Evolutionary conservation across 805 yeast genomes (phyloP).

Genomic region (Kodamaea lidongshanica): DNA sequence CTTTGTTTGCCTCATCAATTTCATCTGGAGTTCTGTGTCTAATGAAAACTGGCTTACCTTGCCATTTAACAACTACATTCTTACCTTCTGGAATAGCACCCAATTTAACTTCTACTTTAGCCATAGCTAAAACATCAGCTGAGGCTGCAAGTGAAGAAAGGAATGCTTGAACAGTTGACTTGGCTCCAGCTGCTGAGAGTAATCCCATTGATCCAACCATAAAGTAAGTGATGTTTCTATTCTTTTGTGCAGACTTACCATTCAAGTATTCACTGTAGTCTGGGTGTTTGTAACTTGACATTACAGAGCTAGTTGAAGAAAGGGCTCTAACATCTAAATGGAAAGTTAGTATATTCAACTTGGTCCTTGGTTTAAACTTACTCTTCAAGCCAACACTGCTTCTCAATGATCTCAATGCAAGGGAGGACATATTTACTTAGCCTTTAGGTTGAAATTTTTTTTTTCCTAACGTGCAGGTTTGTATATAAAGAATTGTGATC

Average conservation of each 20-base stretch:
- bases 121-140: conserved; percentile 98
- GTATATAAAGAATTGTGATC: conserved; percentile 5
- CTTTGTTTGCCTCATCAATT: conserved; percentile 87
- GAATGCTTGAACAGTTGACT: conserved; percentile 91
- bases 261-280: conserved; percentile 78
- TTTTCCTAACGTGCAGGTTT: conserved; percentile 6
- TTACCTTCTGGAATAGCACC: conserved; percentile 94
- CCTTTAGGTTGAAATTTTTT: conserved; percentile 7
- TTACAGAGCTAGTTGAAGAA: conserved; percentile 46
- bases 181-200: conserved; percentile 88
- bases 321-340: conserved; percentile 42
- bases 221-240: conserved; percentile 86
- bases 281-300: conserved; percentile 85
- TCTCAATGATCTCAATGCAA: conserved; percentile 43
- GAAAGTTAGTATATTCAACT: conserved; percentile 11
- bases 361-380: conserved; percentile 15
- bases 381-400: conserved; percentile 36
- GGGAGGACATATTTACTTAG: conserved; percentile 26
- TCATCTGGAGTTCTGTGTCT: conserved; percentile 96
- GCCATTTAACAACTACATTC: conserved; percentile 98
- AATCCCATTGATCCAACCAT: conserved; percentile 96
- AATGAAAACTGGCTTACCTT: conserved; percentile 98
- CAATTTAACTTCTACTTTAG: conserved; percentile 96
- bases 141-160: conserved; percentile 93
- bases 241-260: conserved; percentile 60